These are phyloP conservation scores for Diaporthe longicolla DNA, from an alignment of 2,329 filamentous ascomycete genomes.

Conservation along the genomic window DNA sequence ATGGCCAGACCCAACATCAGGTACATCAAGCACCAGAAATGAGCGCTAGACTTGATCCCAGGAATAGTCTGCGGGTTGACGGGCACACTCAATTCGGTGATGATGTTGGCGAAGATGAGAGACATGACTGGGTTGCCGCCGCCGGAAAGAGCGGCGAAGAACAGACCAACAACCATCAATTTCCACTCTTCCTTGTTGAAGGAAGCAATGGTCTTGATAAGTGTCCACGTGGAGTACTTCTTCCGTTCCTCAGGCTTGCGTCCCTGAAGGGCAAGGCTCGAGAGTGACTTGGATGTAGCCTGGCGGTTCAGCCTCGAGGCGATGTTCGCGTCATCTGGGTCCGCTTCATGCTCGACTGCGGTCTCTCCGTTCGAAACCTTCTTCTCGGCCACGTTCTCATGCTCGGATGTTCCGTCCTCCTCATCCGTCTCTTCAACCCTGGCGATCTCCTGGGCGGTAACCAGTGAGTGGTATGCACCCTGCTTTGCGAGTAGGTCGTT, in stretches of 20 bases:
- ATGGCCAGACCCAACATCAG: conserved; percentile 84
- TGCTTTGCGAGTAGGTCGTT: conserved; percentile 79
- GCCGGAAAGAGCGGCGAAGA: conserved; percentile 83
- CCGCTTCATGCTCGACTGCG: conserved; percentile 57
- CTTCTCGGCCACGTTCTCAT: conserved; percentile 66
- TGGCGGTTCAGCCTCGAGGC: conserved; percentile 69
- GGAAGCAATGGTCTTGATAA: conserved; percentile 83
- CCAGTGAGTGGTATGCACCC: conserved; percentile 86
- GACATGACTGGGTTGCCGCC: conserved; percentile 75
- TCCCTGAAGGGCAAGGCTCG: conserved; percentile 77
- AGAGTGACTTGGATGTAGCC: conserved; percentile 71
- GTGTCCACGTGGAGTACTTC: conserved; percentile 79
- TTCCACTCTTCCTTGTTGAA: conserved; percentile 84
- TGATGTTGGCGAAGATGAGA: conserved; percentile 91
- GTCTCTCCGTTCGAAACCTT: conserved; percentile 57
- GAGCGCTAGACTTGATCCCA: conserved; percentile 76
- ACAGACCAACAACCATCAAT: conserved; percentile 79
- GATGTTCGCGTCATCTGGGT: conserved; percentile 73
- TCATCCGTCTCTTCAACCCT: conserved; percentile 67
- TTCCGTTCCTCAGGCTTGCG: conserved; percentile 63
- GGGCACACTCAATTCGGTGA: conserved; percentile 75
- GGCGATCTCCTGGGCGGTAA: conserved; percentile 88
- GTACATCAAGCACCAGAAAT: conserved; percentile 93
- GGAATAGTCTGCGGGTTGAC: conserved; percentile 64
- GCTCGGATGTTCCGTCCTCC: conserved; percentile 64